Evolutionary conservation across 768 basidiomycete genomes (phyloP).

Genomic region (Jaapia argillacea): DNA sequence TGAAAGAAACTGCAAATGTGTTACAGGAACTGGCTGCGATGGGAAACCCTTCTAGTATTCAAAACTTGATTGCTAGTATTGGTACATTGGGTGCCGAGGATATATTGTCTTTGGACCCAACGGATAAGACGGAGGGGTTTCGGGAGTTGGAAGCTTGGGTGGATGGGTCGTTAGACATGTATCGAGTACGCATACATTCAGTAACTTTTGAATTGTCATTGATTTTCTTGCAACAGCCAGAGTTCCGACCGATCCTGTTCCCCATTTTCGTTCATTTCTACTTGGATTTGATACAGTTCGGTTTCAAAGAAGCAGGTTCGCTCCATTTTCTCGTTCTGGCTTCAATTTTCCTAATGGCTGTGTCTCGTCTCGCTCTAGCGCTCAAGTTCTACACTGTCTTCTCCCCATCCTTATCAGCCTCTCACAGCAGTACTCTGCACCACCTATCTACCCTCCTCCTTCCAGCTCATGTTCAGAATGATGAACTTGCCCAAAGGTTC

Average conservation of each 20-base stretch:
- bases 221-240: slow-evolving; percentile 45
- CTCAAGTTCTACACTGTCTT: slow-evolving; percentile 66
- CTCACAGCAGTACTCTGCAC: slow-evolving; percentile 62
- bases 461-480: slow-evolving; percentile 76
- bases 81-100: slow-evolving; percentile 78
- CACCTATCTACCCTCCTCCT: slow-evolving; percentile 74
- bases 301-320: slow-evolving; percentile 80
- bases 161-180: slow-evolving; percentile 86
- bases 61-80: slow-evolving; percentile 67
- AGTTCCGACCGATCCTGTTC: slow-evolving; percentile 87
- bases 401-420: slow-evolving; percentile 51
- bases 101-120: slow-evolving; percentile 70
- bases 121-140: slow-evolving; percentile 80
- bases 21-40: slow-evolving; percentile 58
- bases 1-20: slow-evolving; percentile 58
- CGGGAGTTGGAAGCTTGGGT: slow-evolving; percentile 84
- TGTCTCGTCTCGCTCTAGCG: slow-evolving; percentile 38
- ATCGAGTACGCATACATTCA: slow-evolving; percentile 43
- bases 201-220: neutral
- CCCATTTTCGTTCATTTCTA: slow-evolving; percentile 98
- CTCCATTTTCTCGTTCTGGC: no score
- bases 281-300: slow-evolving; percentile 84
- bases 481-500: slow-evolving; percentile 76
- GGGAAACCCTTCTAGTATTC: slow-evolving; percentile 64
- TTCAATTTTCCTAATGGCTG: no score